These are phyloP conservation scores for Leavenworthia alabamica DNA, from an alignment of 345 rosid species.

Conservation along the genomic window DNA sequence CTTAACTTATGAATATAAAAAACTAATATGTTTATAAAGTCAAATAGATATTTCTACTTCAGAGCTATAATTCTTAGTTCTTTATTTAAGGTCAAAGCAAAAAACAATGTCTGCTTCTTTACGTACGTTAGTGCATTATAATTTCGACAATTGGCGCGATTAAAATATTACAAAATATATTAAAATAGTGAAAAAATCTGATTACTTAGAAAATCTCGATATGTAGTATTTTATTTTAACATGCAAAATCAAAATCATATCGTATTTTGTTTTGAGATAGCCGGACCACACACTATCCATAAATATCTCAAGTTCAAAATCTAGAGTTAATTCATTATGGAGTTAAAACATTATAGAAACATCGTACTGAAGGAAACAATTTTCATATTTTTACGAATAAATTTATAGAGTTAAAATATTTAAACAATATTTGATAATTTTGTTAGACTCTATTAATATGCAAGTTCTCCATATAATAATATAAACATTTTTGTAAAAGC, in stretches of 20 bases:
- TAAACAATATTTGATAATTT: neutral
- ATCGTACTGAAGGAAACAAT: neutral
- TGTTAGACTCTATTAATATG: neutral
- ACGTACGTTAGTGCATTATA: slow-evolving; percentile 14
- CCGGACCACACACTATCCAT: neutral
- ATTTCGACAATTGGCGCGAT: neutral
- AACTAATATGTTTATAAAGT: slow-evolving; percentile 8
- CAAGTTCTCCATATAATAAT: neutral
- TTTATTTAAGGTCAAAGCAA: slow-evolving; percentile 16
- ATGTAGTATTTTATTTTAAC: neutral
- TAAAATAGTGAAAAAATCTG: slow-evolving; percentile 2
- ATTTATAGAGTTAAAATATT: neutral
- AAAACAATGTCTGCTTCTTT: neutral
- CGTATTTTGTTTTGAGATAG: neutral
- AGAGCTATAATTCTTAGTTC: slow-evolving; percentile 3
- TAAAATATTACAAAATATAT: neutral
- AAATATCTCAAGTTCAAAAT: neutral
- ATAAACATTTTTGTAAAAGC: neutral
- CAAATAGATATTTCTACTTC: slow-evolving; percentile 8
- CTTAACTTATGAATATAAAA: neutral
- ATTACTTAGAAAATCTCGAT: slow-evolving; percentile 1
- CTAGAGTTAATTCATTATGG: neutral
- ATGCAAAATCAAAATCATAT: neutral
- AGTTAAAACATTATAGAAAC: neutral
- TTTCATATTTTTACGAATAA: neutral